These are phyloP conservation scores for Bassia scoparia DNA, from an alignment of 148 eudicot species.

Conservation along the genomic window DNA sequence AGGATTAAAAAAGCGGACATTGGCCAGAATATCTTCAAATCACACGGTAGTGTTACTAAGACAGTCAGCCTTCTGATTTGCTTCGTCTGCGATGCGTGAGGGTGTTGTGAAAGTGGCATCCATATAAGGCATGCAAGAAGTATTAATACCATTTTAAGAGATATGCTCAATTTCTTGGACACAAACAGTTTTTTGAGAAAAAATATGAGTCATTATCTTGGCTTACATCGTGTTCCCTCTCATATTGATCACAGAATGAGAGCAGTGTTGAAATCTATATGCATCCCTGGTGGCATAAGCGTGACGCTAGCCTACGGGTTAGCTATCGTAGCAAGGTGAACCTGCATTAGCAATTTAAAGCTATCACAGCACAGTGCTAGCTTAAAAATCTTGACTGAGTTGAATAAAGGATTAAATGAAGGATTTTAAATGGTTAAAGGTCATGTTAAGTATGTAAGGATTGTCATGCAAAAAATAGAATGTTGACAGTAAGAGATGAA, in stretches of 20 bases:
- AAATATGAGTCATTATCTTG: slow-evolving; percentile 26
- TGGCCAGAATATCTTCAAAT: slow-evolving; percentile 78
- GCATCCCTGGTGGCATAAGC: slow-evolving; percentile 96
- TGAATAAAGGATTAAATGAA: too few species aligned
- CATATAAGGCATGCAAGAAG: slow-evolving; percentile 55
- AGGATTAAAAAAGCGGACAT: slow-evolving; percentile 90
- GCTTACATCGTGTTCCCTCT: slow-evolving; percentile 89
- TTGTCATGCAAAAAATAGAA: too few species aligned
- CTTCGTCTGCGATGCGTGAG: slow-evolving; percentile 69
- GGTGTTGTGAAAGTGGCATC: slow-evolving; percentile 40
- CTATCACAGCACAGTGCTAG: neutral
- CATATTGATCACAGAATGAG: slow-evolving; percentile 91
- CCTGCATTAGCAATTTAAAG: slow-evolving; percentile 47
- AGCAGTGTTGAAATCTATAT: slow-evolving; percentile 94
- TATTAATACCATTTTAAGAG: slow-evolving; percentile 10
- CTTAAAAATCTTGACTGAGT: too few species aligned
- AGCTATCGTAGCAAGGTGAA: slow-evolving; percentile 63
- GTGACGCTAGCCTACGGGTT: slow-evolving; percentile 68
- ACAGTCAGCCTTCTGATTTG: slow-evolving; percentile 64
- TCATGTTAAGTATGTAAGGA: too few species aligned
- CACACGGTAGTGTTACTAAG: slow-evolving; percentile 66
- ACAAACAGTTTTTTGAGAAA: neutral
- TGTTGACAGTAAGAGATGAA: too few species aligned
- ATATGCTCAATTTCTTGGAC: neutral
- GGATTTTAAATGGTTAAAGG: too few species aligned